Percentiles rank a stretch among this genome's conserved stretches.
Evolutionary conservation across 768 basidiomycete species (phyloP).

Genomic region (Tubosaeta brunneosetosa): DNA sequence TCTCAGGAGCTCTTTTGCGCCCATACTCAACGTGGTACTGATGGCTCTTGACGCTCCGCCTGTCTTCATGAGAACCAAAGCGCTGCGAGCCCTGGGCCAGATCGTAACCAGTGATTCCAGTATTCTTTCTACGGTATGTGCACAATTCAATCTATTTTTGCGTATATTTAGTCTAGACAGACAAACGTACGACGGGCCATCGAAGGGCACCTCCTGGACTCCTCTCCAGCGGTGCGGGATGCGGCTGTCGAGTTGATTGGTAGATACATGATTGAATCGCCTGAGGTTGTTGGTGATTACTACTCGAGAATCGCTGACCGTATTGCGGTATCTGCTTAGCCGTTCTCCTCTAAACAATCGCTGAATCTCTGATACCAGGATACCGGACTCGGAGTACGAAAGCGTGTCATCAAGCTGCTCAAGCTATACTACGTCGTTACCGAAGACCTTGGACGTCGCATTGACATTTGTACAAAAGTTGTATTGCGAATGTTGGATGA

Average conservation of each 20-base stretch:
- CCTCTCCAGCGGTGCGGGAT: conserved; percentile 92
- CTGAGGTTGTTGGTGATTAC: conserved; percentile 85
- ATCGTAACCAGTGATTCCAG: conserved; percentile 87
- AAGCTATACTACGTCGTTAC: conserved; percentile 74
- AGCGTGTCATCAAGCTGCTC: conserved; percentile 93
- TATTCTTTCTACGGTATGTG: conserved; percentile 62
- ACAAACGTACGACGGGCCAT: conserved; percentile 78
- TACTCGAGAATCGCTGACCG: conserved; percentile 85
- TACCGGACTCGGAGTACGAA: conserved; percentile 88
- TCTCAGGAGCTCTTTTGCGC: conserved; percentile 75
- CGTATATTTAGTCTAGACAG: conserved; percentile 34
- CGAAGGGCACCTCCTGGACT: conserved; percentile 85
- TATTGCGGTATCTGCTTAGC: conserved; percentile 64
- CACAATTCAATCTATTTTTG: background rate
- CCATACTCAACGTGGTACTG: conserved; percentile 76
- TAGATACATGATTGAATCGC: conserved; percentile 91
- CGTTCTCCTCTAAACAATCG: background rate
- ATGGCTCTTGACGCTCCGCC: conserved; percentile 76
- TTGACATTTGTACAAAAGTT: conserved; percentile 79
- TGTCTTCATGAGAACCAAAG: conserved; percentile 93
- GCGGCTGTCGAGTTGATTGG: conserved; percentile 96
- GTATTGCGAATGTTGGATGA: conserved; percentile 86
- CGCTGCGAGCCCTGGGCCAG: conserved; percentile 81
- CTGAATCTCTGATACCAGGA: conserved; percentile 50
- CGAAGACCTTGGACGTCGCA: conserved; percentile 51